Evolutionary conservation across 2,329 filamentous ascomycete genomes (phyloP), one percentile per base, ranked within the genome.

Genomic region (Alternaria brassicicola): DNA sequence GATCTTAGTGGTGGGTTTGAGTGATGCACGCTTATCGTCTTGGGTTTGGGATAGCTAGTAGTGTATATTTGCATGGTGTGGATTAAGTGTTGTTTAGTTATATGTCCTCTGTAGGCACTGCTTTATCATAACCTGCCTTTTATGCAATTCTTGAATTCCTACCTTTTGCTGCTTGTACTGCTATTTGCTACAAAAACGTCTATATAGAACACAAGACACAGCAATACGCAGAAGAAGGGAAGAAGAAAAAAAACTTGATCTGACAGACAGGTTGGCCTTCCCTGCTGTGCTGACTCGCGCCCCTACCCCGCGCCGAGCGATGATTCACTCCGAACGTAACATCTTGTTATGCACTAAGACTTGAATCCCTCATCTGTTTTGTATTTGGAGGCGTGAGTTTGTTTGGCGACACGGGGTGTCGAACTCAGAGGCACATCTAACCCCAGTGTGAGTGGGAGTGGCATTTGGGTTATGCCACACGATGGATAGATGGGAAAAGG

Each of bases 1-100:
- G 63, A 62, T 42, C 57, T 77, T 46, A 69, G 68, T 30, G 73
- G 70, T 12, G 75, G 72, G n/a, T 78, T 77, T 61, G 76, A 78
- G 63, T 78, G 68, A 52, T 39, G 36, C 19, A 39, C 19, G 36
- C 19, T 39, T 23, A 15, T 15, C 10, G 10, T 39, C 10, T 23
- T 23, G 2, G 4, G 12, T 39, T 13, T 23, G 7, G 28, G 10
- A 26, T 26, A n/a, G 1, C 21, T 35, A 10, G 3, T 21, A 35
- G 30, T 4, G 12, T 35, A 23, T 35, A 35, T 19, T 21, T 13
- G 9, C 28, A 8, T 23, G 19, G 43, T 47, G 28, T n/a, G n/a
- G n/a, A n/a, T 23, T 47, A 6, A 15, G 30, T 23, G 30, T 47
- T 25, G n/a, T 23, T 7, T 46, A 31, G 4, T 46, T 3, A 21